These are phyloP conservation scores for Populus simonii DNA, from an alignment of 345 rosid species.

Conservation along the genomic window DNA sequence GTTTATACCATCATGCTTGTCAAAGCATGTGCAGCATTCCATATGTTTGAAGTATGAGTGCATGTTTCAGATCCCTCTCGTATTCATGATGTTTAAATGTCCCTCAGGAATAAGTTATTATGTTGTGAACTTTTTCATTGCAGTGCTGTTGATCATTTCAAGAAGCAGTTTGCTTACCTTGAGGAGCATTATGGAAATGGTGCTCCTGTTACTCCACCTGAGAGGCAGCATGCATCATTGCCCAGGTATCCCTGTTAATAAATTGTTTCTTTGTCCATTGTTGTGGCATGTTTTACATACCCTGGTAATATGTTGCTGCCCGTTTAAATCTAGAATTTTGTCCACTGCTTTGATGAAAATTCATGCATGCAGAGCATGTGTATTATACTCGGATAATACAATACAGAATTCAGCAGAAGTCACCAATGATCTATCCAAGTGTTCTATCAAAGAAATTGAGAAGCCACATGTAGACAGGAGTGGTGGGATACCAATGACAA, in stretches of 20 bases:
- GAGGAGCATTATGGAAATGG: conserved; percentile 95
- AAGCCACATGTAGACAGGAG: conserved; percentile 59
- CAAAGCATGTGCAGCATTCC: not conserved
- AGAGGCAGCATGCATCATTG: conserved; percentile 93
- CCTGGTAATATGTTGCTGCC: not conserved
- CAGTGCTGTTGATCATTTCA: conserved; percentile 97
- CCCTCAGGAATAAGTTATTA: not conserved
- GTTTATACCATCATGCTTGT: not conserved
- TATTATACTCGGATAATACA: conserved; percentile 66
- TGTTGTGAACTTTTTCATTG: conserved; percentile 16
- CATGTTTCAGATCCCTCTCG: not conserved
- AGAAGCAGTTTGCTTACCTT: conserved; percentile 92
- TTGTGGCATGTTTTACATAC: not conserved
- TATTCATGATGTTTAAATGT: not conserved
- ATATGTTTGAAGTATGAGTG: not conserved
- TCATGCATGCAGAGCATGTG: conserved; percentile 62
- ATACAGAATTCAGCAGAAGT: conserved; percentile 58
- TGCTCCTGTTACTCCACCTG: conserved; percentile 69
- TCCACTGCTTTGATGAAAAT: conserved; percentile 9
- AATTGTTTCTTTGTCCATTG: not conserved
- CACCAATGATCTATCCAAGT: conserved; percentile 68
- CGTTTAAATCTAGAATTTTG: not conserved
- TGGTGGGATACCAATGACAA: conserved; percentile 58
- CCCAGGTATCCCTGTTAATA: conserved; percentile 56
- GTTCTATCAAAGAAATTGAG: conserved; percentile 74